Conservation (phyloP, 1,284 basidiomycete species). For the Heterobasidion occidentale region DNA sequence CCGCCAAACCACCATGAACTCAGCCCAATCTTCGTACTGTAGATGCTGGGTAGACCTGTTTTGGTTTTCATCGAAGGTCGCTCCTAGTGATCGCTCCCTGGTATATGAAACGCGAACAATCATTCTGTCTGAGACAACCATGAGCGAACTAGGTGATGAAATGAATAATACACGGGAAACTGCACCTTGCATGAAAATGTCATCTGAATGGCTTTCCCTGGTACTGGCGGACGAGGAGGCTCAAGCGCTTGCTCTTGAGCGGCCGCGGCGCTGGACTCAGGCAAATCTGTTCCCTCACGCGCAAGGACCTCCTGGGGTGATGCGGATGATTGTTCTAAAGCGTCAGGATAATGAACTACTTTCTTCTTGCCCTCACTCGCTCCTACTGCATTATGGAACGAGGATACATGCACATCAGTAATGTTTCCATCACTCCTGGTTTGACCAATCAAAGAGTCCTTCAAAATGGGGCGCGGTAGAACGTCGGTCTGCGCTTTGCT, state of each 20-base stretch:
- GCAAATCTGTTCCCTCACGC: constrained; percentile 40
- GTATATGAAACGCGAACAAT: constrained; percentile 67
- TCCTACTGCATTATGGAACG: constrained; percentile 16
- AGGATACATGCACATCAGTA: background rate
- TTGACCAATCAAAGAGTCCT: background rate
- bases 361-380: constrained; percentile 24
- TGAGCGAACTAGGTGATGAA: no score
- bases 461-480: background rate
- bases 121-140: constrained; percentile 62
- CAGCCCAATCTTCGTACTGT: constrained; percentile 62
- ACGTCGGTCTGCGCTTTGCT: background rate
- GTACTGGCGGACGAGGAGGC: background rate
- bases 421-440: constrained; percentile 4
- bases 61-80: constrained; percentile 59
- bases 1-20: constrained; percentile 77
- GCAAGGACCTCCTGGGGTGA: constrained; percentile 53
- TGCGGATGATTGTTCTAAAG: constrained; percentile 26
- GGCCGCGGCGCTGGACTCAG: constrained; percentile 56
- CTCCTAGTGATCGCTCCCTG: constrained; percentile 39
- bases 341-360: constrained; percentile 23
- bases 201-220: constrained; percentile 25
- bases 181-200: constrained; percentile 58
- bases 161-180: background rate
- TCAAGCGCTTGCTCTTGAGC: constrained; percentile 16
- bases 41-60: constrained; percentile 57